Conservation (phyloP, 2,329 filamentous ascomycete genomes). For the Rhynchosporium agropyri region DNA sequence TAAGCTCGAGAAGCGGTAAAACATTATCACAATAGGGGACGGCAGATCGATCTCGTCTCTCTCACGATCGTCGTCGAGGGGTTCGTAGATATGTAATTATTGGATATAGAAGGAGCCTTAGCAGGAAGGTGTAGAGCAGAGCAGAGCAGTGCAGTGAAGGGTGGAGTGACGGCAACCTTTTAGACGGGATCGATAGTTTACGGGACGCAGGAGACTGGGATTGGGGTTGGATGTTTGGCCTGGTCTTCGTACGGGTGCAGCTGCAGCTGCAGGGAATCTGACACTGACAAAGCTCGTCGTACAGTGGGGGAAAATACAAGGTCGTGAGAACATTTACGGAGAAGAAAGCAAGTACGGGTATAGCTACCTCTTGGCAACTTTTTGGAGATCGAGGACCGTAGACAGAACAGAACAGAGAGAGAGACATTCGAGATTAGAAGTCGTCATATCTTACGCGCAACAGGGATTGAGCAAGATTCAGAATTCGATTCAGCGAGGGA, state of each 20-base stretch:
- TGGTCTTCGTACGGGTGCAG: background rate
- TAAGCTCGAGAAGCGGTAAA: conserved; percentile 1
- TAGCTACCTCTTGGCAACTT: too few species aligned
- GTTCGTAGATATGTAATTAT: background rate
- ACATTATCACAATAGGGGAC: conserved; percentile 4
- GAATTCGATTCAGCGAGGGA: too few species aligned
- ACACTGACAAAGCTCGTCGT: too few species aligned
- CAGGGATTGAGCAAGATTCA: too few species aligned
- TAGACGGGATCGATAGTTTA: background rate
- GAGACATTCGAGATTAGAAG: too few species aligned
- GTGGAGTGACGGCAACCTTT: conserved; percentile 10
- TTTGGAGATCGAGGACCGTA: too few species aligned
- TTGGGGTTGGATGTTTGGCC: conserved; percentile 5
- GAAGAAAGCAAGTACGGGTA: too few species aligned
- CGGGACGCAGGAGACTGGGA: background rate
- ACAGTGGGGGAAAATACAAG: too few species aligned
- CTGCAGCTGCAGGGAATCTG: too few species aligned
- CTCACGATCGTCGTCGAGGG: background rate
- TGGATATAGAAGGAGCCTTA: background rate
- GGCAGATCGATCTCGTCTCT: background rate
- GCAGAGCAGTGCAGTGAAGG: background rate
- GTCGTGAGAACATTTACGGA: too few species aligned
- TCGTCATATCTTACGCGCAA: too few species aligned
- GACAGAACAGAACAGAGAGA: too few species aligned
- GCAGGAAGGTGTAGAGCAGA: background rate